Conservation (phyloP, 331 rosid species). For the Erythrophleum ivorense region DNA sequence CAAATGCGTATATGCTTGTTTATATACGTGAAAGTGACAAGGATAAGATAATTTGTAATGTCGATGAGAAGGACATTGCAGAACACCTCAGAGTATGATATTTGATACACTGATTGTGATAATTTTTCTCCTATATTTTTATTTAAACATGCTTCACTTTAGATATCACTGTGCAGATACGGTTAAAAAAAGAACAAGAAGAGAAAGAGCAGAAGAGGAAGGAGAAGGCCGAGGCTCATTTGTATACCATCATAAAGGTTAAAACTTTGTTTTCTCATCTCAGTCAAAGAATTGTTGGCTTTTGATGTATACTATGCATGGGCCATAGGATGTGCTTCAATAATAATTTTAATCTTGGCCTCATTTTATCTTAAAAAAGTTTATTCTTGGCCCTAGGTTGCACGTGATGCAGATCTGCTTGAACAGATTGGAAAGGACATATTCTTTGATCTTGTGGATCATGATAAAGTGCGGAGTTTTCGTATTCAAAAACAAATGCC, state of each 20-base stretch:
- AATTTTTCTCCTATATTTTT: conserved; percentile 6
- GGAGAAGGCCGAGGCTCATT: conserved; percentile 83
- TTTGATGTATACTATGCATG: conserved; percentile 30
- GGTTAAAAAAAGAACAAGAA: conserved; percentile 82
- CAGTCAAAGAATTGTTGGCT: conserved; percentile 7
- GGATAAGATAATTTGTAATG: conserved; percentile 82
- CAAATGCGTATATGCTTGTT: conserved; percentile 88
- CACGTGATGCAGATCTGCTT: conserved; percentile 75
- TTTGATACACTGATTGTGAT: conserved; percentile 21
- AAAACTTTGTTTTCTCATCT: not conserved
- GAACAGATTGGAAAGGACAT: conserved; percentile 79
- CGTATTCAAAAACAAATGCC: conserved; percentile 70
- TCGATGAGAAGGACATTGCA: conserved; percentile 83
- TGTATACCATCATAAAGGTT: conserved; percentile 73
- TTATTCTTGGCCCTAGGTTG: conserved; percentile 60
- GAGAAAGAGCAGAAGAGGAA: conserved; percentile 74
- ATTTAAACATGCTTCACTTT: conserved; percentile 21
- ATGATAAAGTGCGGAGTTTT: conserved; percentile 83
- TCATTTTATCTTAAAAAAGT: not conserved
- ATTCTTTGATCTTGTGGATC: conserved; percentile 91
- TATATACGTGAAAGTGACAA: conserved; percentile 81
- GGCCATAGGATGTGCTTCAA: not conserved
- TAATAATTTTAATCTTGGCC: not conserved
- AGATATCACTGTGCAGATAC: conserved; percentile 54
- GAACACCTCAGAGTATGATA: conserved; percentile 68